Evolutionary conservation across 2,329 filamentous ascomycete species (phyloP).

Genomic region (Orbilia quercus): DNA sequence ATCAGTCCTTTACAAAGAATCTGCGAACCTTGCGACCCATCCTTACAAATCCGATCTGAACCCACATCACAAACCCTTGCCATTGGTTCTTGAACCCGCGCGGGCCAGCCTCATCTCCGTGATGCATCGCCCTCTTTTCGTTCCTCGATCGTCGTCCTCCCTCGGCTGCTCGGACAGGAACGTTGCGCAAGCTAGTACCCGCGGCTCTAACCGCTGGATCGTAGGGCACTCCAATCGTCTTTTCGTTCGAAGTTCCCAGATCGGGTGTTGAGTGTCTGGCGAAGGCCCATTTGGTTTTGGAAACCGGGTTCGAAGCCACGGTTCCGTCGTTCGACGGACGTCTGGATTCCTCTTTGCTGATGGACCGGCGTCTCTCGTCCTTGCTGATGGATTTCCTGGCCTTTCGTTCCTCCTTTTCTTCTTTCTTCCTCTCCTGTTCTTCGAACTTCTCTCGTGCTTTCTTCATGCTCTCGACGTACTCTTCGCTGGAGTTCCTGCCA

Average conservation of each 20-base stretch:
- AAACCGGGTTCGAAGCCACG: constrained; percentile 18
- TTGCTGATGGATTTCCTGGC: constrained; percentile 52
- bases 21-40: constrained; percentile 57
- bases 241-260: constrained; percentile 43
- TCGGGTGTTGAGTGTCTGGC: constrained; percentile 49
- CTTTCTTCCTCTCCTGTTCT: constrained; percentile 44
- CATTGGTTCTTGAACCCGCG: constrained; percentile 52
- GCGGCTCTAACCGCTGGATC: constrained; percentile 13
- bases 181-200: constrained; percentile 31
- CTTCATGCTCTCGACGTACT: constrained; percentile 49
- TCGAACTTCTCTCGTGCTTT: constrained; percentile 47
- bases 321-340: constrained; percentile 50
- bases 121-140: constrained; percentile 33
- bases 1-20: constrained; percentile 47
- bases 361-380: constrained; percentile 39
- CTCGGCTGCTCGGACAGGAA: constrained; percentile 42
- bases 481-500: constrained; percentile 45
- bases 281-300: constrained; percentile 35
- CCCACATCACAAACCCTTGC: constrained; percentile 55
- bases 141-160: constrained; percentile 39
- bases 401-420: constrained; percentile 45
- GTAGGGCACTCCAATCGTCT: constrained; percentile 53
- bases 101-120: not conserved
- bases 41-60: constrained; percentile 52
- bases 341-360: constrained; percentile 52